Evolutionary conservation across 192 early-diverging fungal species (phyloP), one percentile per base, ranked within the genome.

Genomic region (Mortierella claussenii): DNA sequence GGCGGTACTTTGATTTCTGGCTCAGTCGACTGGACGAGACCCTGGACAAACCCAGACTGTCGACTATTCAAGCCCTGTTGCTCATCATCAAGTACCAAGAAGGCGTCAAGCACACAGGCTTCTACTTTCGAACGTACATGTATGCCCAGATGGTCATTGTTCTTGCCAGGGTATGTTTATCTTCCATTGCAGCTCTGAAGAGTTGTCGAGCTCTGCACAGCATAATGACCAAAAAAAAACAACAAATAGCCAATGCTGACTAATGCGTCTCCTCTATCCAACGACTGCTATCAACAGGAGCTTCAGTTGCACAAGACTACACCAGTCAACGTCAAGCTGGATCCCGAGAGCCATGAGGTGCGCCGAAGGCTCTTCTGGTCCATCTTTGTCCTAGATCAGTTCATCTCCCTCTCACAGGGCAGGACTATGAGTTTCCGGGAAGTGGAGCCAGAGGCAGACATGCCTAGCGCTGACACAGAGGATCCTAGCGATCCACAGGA

Each of bases 31-130:
- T 83, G n/a, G 83, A 87, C 43, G 83, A 85, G 31, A 79, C 73
- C 12, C 65, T 80, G 24, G 86, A 83, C 49, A 60, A 63, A 8
- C 86, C 86, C 17, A 60, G 83, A n/a, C 58, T 87, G 7, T 78
- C 82, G 17, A 87, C 82, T 4, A 76, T 87, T 27, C 86, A 87
- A 56, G 86, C 83, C 1, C 37, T 82, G 15, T 26, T 87, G 27
- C 54, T 87, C 23, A 48, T 87, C 36, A 69, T 81, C 40, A 85
- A 83, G 60, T 87, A 83, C 43, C 83, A 83, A 31, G 81, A 85
- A 43, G 65, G 78, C 13, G 79, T 73, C 32, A 78, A 73, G 45
- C 61, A 80, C 28, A 43, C 80, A 10, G 83, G 86, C 0, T 85
- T 78, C 51, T 82, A 83, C 40, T 82, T 82, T 37, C 79, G 83